Evolutionary conservation across 1,139 yeast species (phyloP), one percentile per base, ranked within the genome.

Genomic region (Cylindricascospora bacillispora): DNA sequence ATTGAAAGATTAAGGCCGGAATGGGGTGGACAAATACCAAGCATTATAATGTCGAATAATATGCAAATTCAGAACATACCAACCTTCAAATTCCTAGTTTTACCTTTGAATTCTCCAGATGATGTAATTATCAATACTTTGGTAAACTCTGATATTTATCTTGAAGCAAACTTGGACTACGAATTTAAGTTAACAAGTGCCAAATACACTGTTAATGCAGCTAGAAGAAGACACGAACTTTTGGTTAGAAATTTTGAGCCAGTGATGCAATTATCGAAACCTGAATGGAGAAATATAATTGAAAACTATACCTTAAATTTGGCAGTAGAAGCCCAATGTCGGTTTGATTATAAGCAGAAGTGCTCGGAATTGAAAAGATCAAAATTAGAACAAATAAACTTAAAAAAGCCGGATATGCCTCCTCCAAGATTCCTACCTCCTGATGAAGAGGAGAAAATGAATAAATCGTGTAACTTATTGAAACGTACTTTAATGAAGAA

Each of bases 251-350:
- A 19, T 13, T 30, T 41, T 28, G 54, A 48, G 23, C 39, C 43
- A 9, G 32, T 47, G 20, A 49, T 54, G 56, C 39, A 43, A 15
- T 36, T 59, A 4, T 54, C 61, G 3, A 62, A 65, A 39, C 68
- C 71, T 14, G 79, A 74, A 48, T 74, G 82, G 80, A 57, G 82
- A 41, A 72, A 74, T 46, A 65, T 75, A 17, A 70, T 75, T 37
- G 83, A 75, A 40, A 74, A 74, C 52, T 75, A 68, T 45, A 45
- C 73, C 29, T 52, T 75, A 25, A 73, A 73, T 46, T 59, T 75
- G 21, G 81, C 72, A 2, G 77, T 77, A 28, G 83, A 75, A 45
- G 74, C 76, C 9, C 81, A 75, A 45, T 73, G 80, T 41, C 61
- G 80, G 18, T 54, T 57, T 25, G 79, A 74, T 44, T 74, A 70